Conservation (phyloP, 2,329 filamentous ascomycete genomes). For the Ophiosphaerella korrae region DNA sequence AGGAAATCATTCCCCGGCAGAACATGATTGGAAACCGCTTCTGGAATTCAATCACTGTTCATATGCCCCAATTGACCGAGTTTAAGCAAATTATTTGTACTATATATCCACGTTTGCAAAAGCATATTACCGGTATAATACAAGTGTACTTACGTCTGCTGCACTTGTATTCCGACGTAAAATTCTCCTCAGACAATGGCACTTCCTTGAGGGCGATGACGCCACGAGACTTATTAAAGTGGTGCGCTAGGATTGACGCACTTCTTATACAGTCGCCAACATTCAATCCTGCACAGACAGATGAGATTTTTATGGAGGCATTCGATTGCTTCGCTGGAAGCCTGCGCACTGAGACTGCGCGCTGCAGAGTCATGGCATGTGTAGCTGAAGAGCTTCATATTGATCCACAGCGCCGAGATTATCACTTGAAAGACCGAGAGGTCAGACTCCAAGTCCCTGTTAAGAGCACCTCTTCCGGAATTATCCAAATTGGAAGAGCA, state of each 20-base stretch:
- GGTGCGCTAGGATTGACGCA: constrained; percentile 77
- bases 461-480: constrained; percentile 33
- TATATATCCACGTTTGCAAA: constrained; percentile 71
- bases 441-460: constrained; percentile 61
- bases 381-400: constrained; percentile 90
- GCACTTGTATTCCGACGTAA: constrained; percentile 47
- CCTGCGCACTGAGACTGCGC: constrained; percentile 68
- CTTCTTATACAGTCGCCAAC: constrained; percentile 67
- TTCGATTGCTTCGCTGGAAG: constrained; percentile 90
- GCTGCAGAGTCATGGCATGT: constrained; percentile 64
- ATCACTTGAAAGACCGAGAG: constrained; percentile 75
- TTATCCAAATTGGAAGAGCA: constrained; percentile 48
- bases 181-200: constrained; percentile 58
- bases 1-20: constrained; percentile 70
- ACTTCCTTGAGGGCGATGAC: constrained; percentile 66
- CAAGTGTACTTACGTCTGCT: constrained; percentile 59
- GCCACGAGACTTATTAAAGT: constrained; percentile 84
- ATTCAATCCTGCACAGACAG: constrained; percentile 70
- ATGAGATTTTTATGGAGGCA: constrained; percentile 91
- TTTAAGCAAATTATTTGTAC: constrained; percentile 73
- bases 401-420: constrained; percentile 77
- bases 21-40: constrained; percentile 81
- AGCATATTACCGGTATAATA: constrained; percentile 61
- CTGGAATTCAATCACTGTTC: constrained; percentile 79
- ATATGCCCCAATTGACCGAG: constrained; percentile 69